Conservation (phyloP, 1,139 yeast species). For the Pichia sp. region DNA sequence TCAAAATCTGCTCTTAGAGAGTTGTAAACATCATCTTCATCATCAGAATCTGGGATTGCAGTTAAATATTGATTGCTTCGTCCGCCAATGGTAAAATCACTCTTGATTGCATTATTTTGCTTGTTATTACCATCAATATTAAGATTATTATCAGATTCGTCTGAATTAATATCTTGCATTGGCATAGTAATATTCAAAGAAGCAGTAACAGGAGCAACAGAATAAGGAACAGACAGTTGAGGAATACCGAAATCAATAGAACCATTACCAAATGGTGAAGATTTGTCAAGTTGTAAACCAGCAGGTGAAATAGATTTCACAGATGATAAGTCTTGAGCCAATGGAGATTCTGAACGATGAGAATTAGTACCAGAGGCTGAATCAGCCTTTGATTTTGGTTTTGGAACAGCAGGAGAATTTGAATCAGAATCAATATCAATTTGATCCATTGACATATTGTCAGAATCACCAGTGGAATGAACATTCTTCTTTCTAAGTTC, state of each 20-base stretch:
- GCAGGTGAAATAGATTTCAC: slow-evolving; percentile 28
- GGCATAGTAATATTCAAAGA: slow-evolving; percentile 37
- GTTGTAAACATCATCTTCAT: slow-evolving; percentile 19
- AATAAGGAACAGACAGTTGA: slow-evolving; percentile 63
- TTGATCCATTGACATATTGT: slow-evolving; percentile 13
- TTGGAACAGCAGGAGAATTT: slow-evolving; percentile 10
- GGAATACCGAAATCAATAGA: slow-evolving; percentile 46
- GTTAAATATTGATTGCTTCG: slow-evolving; percentile 17
- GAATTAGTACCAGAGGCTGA: slow-evolving; percentile 2
- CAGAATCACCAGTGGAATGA: slow-evolving; percentile 11
- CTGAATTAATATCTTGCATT: neutral
- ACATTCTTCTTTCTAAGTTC: slow-evolving; percentile 34
- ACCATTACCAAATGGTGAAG: slow-evolving; percentile 47
- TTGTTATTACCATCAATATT: neutral
- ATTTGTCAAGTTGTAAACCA: slow-evolving; percentile 27
- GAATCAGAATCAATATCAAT: slow-evolving; percentile 12
- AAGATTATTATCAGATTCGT: neutral
- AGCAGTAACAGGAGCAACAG: slow-evolving; percentile 77
- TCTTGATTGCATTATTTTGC: slow-evolving; percentile 1
- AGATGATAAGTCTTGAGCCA: slow-evolving; percentile 14
- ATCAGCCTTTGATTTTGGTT: neutral
- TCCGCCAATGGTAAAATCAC: slow-evolving; percentile 10
- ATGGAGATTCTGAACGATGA: slow-evolving; percentile 8
- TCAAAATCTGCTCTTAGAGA: slow-evolving; percentile 26
- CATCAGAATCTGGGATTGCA: slow-evolving; percentile 26